Base-by-base conservation (phyloP, 2,329 filamentous ascomycete species). In the Dryadomyces quercivorus region DNA sequence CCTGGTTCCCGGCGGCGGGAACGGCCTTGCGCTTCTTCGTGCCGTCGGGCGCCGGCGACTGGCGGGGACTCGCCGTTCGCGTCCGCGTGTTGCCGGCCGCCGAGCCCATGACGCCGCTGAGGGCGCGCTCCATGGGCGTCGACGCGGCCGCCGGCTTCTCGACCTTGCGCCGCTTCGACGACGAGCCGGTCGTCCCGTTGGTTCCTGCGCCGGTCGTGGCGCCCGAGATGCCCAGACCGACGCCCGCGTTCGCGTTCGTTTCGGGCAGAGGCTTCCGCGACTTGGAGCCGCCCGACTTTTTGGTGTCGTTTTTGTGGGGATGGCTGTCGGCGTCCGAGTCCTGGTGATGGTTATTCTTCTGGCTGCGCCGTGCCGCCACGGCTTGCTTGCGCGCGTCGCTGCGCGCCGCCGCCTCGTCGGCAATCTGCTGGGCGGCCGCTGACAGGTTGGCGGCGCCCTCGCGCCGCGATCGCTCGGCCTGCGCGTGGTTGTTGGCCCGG, bases 361-460 rank as follows among this genome's bases (percentile, higher is more conserved):
- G 59, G 80, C 80, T 86, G 66, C 86, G 88, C 64, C 86, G 87
- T 44, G 85, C 86, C 59, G 84, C 77, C 57, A 91, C 75, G 21
- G 88, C 86, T 68, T 95, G 89, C 64, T 92, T 89, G 59, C 88
- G 79, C 38, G 85, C 84, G 64, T 94, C 90, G 66, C 88, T 93
- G 61, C 91, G 82, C 55, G 86, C 84, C 13, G 88, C 86, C 20
- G 86, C 86, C 66, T 95, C 91, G 40, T 86, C 87, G 52, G 91
- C 90, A 54, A 93, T 78, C 47, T 86, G 77, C 58, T 86, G 83
- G 55, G 84, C 84, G 13, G 86, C 85, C 1, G 87, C 86, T 21
- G 88, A 88, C 61, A 90, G 87, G 43, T 82, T 82, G 21, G 86
- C 80, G 12, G 85, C 86, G 21, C 85, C 86, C 64, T 95, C 90